Evolutionary conservation across 148 eudicot genomes (phyloP).

Genomic region (Rhododendron mucronatum): DNA sequence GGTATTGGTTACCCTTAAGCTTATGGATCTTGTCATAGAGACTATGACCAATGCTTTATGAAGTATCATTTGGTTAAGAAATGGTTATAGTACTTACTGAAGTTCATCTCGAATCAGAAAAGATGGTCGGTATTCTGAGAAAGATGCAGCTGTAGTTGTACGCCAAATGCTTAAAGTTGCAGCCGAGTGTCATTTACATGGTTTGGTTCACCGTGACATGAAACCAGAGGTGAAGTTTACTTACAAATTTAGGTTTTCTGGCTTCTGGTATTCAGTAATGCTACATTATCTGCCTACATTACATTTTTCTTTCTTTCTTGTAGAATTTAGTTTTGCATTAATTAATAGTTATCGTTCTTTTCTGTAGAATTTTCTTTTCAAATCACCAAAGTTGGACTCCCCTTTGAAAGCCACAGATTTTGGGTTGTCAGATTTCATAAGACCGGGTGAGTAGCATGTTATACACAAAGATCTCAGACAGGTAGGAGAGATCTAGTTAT

Average conservation of each 20-base stretch:
- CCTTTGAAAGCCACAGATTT: slow-evolving; percentile 93
- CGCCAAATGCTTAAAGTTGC: slow-evolving; percentile 98
- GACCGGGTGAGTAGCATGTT: slow-evolving; percentile 58
- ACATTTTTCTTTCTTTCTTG: not conserved
- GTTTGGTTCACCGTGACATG: slow-evolving; percentile 97
- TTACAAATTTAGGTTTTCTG: not conserved
- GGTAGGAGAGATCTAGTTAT: not conserved
- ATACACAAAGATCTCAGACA: not conserved
- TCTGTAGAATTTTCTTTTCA: slow-evolving; percentile 82
- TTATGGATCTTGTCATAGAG: not conserved
- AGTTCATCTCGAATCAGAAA: slow-evolving; percentile 46
- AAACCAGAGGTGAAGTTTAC: slow-evolving; percentile 78
- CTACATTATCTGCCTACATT: slow-evolving; percentile 9
- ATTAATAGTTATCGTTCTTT: slow-evolving; percentile 1
- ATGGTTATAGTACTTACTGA: slow-evolving; percentile 9
- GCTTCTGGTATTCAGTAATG: slow-evolving; percentile 2
- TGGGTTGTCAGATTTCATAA: slow-evolving; percentile 91
- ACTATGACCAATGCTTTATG: not conserved
- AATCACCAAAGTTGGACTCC: slow-evolving; percentile 68
- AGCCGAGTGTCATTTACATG: slow-evolving; percentile 95
- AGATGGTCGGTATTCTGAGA: slow-evolving; percentile 88
- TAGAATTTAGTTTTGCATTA: not conserved
- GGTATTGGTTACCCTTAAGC: not conserved
- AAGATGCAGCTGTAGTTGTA: slow-evolving; percentile 88
- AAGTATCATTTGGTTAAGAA: slow-evolving; percentile 5